Conservation (phyloP, 1,284 basidiomycete species). For the Afroboletus lepidellus region DNA sequence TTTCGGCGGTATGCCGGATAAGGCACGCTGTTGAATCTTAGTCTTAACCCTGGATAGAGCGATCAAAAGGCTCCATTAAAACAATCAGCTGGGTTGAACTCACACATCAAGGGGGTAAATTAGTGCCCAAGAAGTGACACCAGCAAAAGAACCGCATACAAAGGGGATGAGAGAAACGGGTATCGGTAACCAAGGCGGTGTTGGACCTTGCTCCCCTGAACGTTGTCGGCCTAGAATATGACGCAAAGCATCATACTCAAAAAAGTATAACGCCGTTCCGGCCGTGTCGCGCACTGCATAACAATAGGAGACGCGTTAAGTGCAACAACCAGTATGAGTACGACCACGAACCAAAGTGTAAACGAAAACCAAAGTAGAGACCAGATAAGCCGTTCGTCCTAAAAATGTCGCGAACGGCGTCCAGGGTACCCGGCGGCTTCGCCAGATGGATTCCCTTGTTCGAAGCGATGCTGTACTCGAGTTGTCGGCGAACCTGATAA, state of each 20-base stretch:
- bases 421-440: constrained; percentile 71
- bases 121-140: constrained; percentile 82
- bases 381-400: constrained; percentile 65
- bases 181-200: constrained; percentile 77
- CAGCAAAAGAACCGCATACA: constrained; percentile 79
- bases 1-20: constrained; percentile 72
- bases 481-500: constrained; percentile 77
- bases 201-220: constrained; percentile 71
- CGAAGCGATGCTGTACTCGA: constrained; percentile 91
- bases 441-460: constrained; percentile 65
- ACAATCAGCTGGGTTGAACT: constrained; percentile 27
- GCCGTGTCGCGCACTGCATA: constrained; percentile 70
- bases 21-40: constrained; percentile 84
- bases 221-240: constrained; percentile 69
- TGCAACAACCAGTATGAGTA: background rate
- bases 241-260: constrained; percentile 85
- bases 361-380: constrained; percentile 79
- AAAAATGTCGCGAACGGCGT: constrained; percentile 73
- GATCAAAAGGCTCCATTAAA: background rate
- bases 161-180: constrained; percentile 78
- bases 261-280: constrained; percentile 84
- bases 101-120: constrained; percentile 85
- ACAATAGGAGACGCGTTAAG: constrained; percentile 8
- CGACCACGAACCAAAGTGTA: constrained; percentile 69
- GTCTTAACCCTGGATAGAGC: constrained; percentile 75